Conservation (phyloP, 208 protist genomes). For the Novymonas esmeraldas region DNA sequence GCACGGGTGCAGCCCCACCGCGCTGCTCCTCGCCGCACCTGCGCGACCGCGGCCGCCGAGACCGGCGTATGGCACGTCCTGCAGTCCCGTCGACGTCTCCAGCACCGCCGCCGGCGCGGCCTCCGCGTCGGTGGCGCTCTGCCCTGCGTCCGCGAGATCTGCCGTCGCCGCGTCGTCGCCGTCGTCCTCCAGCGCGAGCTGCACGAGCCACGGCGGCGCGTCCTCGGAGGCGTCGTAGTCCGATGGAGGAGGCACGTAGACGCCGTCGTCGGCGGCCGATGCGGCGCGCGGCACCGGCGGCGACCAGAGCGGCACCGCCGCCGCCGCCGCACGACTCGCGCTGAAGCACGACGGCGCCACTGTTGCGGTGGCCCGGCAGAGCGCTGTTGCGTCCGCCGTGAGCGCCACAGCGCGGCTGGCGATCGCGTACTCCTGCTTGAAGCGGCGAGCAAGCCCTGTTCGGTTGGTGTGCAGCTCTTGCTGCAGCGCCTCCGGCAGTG, state of each 20-base stretch:
- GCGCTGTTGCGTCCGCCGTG: conserved; percentile 9
- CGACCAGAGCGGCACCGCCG: not conserved
- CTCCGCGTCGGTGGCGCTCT: conserved; percentile 6
- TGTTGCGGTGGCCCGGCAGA: conserved; percentile 16
- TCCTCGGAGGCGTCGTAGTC: conserved; percentile 8
- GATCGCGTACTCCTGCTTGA: conserved; percentile 31
- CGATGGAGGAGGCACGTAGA: conserved; percentile 10
- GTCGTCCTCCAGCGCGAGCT: conserved; percentile 49
- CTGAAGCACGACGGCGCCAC: too few relatives aligned
- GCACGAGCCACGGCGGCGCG: conserved; percentile 47
- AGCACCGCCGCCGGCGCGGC: not conserved
- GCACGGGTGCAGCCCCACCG: conserved; percentile 4
- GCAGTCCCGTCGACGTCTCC: conserved; percentile 14
- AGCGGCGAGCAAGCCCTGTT: conserved; percentile 43
- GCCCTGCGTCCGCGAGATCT: not conserved
- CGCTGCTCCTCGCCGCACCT: not conserved
- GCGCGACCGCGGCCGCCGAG: not conserved
- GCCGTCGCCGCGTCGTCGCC: not conserved
- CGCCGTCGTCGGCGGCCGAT: conserved; percentile 5
- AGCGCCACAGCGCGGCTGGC: conserved; percentile 10
- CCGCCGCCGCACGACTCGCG: too few relatives aligned
- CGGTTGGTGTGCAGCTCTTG: conserved; percentile 20
- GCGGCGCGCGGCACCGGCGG: not conserved
- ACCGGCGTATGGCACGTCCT: conserved; percentile 26
- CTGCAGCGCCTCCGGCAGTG: conserved; percentile 27